Evolutionary conservation across 1,139 yeast genomes (phyloP).

Genomic region (Nematodospora anomalae): DNA sequence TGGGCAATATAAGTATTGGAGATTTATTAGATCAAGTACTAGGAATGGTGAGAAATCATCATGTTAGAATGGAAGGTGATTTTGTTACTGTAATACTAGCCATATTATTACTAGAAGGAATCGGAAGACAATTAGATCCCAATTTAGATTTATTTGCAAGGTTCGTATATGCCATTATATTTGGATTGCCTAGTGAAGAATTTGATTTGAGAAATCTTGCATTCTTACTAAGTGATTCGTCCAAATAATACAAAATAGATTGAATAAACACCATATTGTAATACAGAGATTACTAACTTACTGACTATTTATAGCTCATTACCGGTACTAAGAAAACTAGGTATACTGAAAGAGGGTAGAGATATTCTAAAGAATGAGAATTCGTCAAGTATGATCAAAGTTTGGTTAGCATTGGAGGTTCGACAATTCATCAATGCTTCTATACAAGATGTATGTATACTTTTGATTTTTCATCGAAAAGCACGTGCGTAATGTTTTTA

Average conservation of each 20-base stretch:
- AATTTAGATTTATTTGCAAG: conserved; percentile 91
- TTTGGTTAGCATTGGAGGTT: conserved; percentile 88
- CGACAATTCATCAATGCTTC: conserved; percentile 85
- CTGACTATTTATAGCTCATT: conserved; percentile 55
- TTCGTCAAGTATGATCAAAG: conserved; percentile 76
- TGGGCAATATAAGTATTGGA: conserved; percentile 91
- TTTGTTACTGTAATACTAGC: conserved; percentile 93
- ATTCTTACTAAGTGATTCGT: conserved; percentile 10
- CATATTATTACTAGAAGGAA: conserved; percentile 84
- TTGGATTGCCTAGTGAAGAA: conserved; percentile 57
- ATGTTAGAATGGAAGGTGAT: conserved; percentile 97
- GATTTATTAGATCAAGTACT: conserved; percentile 85
- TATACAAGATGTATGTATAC: conserved; percentile 65
- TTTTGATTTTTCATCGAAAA: neutral
- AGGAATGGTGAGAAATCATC: conserved; percentile 88
- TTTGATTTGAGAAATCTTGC: conserved; percentile 16
- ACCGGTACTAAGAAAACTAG: conserved; percentile 83
- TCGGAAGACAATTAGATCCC: conserved; percentile 93
- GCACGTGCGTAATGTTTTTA: conserved; percentile 10
- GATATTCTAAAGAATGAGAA: conserved; percentile 59
- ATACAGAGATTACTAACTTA: conserved; percentile 26
- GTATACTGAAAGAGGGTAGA: conserved; percentile 66
- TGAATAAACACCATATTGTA: too few relatives aligned
- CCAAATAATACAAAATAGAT: conserved; percentile 15
- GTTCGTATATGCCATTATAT: conserved; percentile 68